Percentiles rank a stretch among this genome's conserved stretches.
phyloP scores from a whole-genome alignment of 1,139 yeast species.

The Kodamaea sp. region DNA sequence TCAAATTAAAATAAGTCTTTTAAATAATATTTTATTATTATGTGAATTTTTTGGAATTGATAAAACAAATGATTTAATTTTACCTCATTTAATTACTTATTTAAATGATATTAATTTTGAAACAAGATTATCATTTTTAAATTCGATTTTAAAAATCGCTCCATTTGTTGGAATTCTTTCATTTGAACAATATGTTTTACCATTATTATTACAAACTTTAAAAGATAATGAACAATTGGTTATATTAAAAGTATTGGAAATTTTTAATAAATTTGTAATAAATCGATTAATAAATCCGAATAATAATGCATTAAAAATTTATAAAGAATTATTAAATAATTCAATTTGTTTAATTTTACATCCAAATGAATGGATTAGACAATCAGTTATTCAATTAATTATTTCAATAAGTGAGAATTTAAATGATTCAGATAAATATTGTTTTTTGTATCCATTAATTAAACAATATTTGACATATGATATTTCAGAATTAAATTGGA shows the following conservation, averaged over 20 bases:
- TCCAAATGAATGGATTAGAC: conserved; percentile 86
- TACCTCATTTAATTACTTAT: conserved; percentile 89
- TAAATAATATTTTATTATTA: conserved; percentile 66
- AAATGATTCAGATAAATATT: conserved; percentile 73
- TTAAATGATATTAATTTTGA: conserved; percentile 74
- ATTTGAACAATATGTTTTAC: conserved; percentile 83
- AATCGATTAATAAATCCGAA: conserved; percentile 34
- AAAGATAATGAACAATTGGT: conserved; percentile 83
- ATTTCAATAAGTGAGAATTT: conserved; percentile 61
- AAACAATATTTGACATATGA: conserved; percentile 76
- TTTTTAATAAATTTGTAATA: conserved; percentile 45
- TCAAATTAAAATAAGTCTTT: conserved; percentile 64
- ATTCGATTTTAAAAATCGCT: conserved; percentile 74
- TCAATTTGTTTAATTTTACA: conserved; percentile 51
- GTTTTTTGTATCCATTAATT: conserved; percentile 80
- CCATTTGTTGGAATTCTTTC: conserved; percentile 78
- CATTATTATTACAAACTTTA: conserved; percentile 75
- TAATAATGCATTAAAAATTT: conserved; percentile 37
- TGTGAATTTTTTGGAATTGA: conserved; percentile 85
- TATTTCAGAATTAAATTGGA: conserved; percentile 62
- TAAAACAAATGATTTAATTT: conserved; percentile 78
- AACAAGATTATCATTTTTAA: conserved; percentile 66
- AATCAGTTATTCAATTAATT: conserved; percentile 59
- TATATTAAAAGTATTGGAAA: conserved; percentile 68
- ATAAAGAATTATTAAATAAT: conserved; percentile 33